Percentiles rank a stretch among this genome's conserved stretches.
phyloP scores from a whole-genome alignment of 78 protist genomes.

The Polysphondylium violaceum region DNA sequence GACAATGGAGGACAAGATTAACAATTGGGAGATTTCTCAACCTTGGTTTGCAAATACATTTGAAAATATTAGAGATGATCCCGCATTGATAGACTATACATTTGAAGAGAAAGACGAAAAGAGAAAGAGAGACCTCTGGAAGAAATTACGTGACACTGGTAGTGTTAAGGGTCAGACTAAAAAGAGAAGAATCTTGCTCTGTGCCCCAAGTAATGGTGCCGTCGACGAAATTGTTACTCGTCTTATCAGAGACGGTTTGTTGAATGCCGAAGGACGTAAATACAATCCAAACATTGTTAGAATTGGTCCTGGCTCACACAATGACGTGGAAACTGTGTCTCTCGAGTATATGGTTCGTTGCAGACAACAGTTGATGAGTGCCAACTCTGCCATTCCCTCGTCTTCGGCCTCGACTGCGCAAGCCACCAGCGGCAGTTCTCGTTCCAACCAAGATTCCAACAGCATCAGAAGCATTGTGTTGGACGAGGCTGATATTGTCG shows the following conservation, averaged over 20 bases:
- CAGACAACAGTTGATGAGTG: constrained; percentile 60
- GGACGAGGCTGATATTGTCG: constrained; percentile 82
- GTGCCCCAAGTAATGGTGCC: constrained; percentile 93
- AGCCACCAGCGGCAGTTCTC: constrained; percentile 27
- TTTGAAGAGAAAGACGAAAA: constrained; percentile 55
- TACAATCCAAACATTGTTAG: constrained; percentile 71
- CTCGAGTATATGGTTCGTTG: constrained; percentile 68
- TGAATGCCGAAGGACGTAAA: constrained; percentile 46
- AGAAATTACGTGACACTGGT: constrained; percentile 57
- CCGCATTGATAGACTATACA: constrained; percentile 12
- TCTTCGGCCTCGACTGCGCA: constrained; percentile 70
- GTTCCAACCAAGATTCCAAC: constrained; percentile 18
- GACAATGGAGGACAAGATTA: background rate
- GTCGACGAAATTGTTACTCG: constrained; percentile 88
- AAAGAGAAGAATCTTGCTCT: constrained; percentile 73
- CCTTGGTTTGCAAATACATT: constrained; percentile 38
- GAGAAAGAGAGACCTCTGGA: constrained; percentile 71
- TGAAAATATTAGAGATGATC: constrained; percentile 23
- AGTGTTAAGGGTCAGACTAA: background rate
- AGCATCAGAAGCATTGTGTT: constrained; percentile 22
- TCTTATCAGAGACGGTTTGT: constrained; percentile 49
- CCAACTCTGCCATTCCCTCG: constrained; percentile 58
- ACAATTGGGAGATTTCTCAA: constrained; percentile 54
- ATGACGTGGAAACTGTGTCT: constrained; percentile 47
- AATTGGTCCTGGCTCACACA: constrained; percentile 78